These are phyloP conservation scores for Bryum argenteum DNA, from an alignment of 225 moss, liverwort and hornwort species.

Conservation along the genomic window DNA sequence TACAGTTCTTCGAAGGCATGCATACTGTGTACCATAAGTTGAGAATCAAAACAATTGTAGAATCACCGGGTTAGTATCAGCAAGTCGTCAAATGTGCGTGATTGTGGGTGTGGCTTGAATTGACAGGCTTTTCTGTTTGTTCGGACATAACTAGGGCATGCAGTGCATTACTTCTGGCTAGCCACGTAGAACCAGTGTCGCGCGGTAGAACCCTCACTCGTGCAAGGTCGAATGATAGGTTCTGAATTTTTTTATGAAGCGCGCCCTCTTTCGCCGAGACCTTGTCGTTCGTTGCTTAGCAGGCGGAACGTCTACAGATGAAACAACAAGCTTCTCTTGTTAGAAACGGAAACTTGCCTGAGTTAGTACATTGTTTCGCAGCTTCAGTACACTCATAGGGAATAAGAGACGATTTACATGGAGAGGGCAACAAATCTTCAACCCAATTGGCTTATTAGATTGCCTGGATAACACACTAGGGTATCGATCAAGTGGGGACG, in stretches of 20 bases:
- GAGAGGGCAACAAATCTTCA: background rate
- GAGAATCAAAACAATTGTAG: constrained; percentile 26
- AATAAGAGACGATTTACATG: no score
- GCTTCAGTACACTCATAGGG: background rate
- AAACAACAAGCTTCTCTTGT: no score
- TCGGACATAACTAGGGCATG: constrained; percentile 3
- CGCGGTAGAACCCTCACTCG: constrained; percentile 15
- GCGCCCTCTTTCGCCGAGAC: background rate
- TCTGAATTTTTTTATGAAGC: constrained; percentile 27
- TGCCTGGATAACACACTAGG: no score
- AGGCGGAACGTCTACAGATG: background rate
- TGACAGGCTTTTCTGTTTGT: constrained; percentile 5
- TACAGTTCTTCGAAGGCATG: constrained; percentile 29
- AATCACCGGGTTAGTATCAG: constrained; percentile 19
- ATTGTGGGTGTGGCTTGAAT: background rate
- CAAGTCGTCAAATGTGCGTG: constrained; percentile 24
- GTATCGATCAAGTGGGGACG: no score
- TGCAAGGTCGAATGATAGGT: background rate
- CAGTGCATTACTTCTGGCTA: constrained; percentile 24
- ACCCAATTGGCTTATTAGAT: background rate
- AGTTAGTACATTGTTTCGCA: background rate
- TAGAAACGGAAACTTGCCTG: background rate
- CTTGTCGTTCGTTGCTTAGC: background rate
- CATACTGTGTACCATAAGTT: constrained; percentile 43
- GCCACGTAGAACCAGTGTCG: constrained; percentile 25